Percentiles rank a stretch among this genome's conserved stretches.
phyloP scores from a whole-genome alignment of 768 basidiomycete genomes.

The Rossbeevera mucosa region DNA sequence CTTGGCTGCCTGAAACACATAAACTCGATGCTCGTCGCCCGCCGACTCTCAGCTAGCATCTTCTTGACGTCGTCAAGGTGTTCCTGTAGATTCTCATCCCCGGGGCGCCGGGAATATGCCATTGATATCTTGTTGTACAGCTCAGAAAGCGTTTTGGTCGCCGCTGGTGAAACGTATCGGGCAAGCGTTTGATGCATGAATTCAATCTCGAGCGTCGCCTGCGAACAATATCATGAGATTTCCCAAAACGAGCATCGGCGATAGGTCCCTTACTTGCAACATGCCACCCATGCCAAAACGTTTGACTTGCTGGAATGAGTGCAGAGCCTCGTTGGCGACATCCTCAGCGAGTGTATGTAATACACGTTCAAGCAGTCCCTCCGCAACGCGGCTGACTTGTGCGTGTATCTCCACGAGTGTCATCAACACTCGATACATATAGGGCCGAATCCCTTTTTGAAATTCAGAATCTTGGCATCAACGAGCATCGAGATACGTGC shows the following conservation, averaged over 20 bases:
- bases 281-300: slow-evolving; percentile 98
- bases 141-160: slow-evolving; percentile 82
- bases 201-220: slow-evolving; percentile 99
- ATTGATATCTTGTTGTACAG: slow-evolving; percentile 94
- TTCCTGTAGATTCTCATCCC: slow-evolving; percentile 80
- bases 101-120: slow-evolving; percentile 80
- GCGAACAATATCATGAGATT: background rate
- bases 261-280: slow-evolving; percentile 71
- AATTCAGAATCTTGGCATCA: background rate
- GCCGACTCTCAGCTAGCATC: slow-evolving; percentile 80
- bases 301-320: slow-evolving; percentile 83
- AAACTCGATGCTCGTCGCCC: slow-evolving; percentile 92
- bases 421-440: slow-evolving; percentile 87
- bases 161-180: slow-evolving; percentile 76
- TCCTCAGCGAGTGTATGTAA: slow-evolving; percentile 78
- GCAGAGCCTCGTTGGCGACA: slow-evolving; percentile 76
- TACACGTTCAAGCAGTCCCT: slow-evolving; percentile 75
- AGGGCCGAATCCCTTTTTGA: slow-evolving; percentile 80
- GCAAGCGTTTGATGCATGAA: slow-evolving; percentile 96
- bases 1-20: slow-evolving; percentile 85
- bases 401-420: slow-evolving; percentile 89
- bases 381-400: slow-evolving; percentile 78
- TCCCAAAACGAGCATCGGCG: background rate
- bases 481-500: slow-evolving; percentile 13
- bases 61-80: slow-evolving; percentile 90